Percentiles rank a stretch among this genome's conserved stretches.
Conservation (phyloP, 2,329 filamentous ascomycete genomes). For the Colletotrichum incanum region DNA sequence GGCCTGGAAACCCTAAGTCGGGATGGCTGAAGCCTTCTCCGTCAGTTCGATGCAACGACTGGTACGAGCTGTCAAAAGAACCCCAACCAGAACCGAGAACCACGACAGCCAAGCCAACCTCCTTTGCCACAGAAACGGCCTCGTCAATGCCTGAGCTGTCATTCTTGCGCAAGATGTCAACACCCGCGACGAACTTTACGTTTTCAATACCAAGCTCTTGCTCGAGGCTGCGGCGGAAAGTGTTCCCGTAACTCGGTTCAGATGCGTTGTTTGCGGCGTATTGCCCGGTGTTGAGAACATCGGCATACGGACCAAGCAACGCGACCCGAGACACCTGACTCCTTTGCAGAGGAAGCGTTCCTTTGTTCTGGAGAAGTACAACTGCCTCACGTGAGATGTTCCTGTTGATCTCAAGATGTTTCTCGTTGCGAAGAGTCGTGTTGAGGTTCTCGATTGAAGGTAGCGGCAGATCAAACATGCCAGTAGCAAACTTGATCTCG, state of each 20-base stretch:
- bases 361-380: slow-evolving; percentile 47
- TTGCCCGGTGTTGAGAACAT: slow-evolving; percentile 45
- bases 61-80: slow-evolving; percentile 45
- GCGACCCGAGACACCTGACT: slow-evolving; percentile 34
- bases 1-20: slow-evolving; percentile 51
- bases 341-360: slow-evolving; percentile 37
- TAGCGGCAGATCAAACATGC: slow-evolving; percentile 48
- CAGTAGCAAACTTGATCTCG: slow-evolving; percentile 50
- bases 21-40: slow-evolving; percentile 52
- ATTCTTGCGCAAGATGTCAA: slow-evolving; percentile 43
- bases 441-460: slow-evolving; percentile 44
- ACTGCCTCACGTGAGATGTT: slow-evolving; percentile 46
- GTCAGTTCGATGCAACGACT: slow-evolving; percentile 51
- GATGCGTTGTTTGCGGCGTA: slow-evolving; percentile 46
- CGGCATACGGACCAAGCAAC: slow-evolving; percentile 45
- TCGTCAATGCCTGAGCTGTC: slow-evolving; percentile 42
- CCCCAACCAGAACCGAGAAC: slow-evolving; percentile 50
- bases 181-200: slow-evolving; percentile 44
- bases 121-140: slow-evolving; percentile 49
- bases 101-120: slow-evolving; percentile 50
- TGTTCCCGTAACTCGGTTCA: slow-evolving; percentile 44
- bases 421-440: slow-evolving; percentile 39
- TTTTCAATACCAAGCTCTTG: slow-evolving; percentile 44
- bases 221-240: slow-evolving; percentile 45
- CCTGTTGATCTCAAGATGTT: slow-evolving; percentile 43